Evolutionary conservation across 192 early-diverging fungal genomes (phyloP), one percentile per base, ranked within the genome.

Genomic region (Funneliformis mosseae): DNA sequence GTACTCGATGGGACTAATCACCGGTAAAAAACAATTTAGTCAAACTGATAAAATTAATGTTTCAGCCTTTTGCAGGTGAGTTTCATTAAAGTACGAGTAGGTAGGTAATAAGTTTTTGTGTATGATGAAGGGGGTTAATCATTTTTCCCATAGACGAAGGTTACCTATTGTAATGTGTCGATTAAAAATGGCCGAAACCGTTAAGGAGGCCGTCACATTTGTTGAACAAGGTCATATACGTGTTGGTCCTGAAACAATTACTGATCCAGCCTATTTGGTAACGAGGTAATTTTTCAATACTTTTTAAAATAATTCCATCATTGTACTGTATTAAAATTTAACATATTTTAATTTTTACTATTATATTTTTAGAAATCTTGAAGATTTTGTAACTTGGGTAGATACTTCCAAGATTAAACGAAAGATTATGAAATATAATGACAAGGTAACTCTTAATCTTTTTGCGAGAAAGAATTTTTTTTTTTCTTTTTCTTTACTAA

Each of bases 311-410:
- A n/a, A n/a, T n/a, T 45, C 14, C 33, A 62, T 42, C 39, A 38
- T 43, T 39, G 39, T n/a, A n/a, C n/a, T n/a, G n/a, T 41, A 21
- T n/a, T 38, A 67, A 25, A 42, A 45, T 8, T 73, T 74, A 50
- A 74, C 23, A 21, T 28, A 60, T n/a, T 18, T 50, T 28, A 60
- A n/a, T n/a, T 16, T 10, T 50, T 25, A 39, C 64, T 28, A 64
- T 63, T 79, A 50, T 50, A 94, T 96, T 5, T 94, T 89, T 10
- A 85, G 96, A 23, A 95, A 92, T 78, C 94, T 97, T 91, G 97
- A 98, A 83, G 97, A 98, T 86, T 98, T 93, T 89, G 92, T 98
- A 8, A 97, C 97, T 2, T 98, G 97, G 97, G 95, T 97, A 14
- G 95, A 98, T 79, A 94, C 96, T n/a, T 96, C 95, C 75, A 95